A percentile compares a stretch with the other conserved stretches of the same genome.
Evolutionary conservation across 2,329 filamentous ascomycete genomes (phyloP).

Genomic region (Neurospora crassa): DNA sequence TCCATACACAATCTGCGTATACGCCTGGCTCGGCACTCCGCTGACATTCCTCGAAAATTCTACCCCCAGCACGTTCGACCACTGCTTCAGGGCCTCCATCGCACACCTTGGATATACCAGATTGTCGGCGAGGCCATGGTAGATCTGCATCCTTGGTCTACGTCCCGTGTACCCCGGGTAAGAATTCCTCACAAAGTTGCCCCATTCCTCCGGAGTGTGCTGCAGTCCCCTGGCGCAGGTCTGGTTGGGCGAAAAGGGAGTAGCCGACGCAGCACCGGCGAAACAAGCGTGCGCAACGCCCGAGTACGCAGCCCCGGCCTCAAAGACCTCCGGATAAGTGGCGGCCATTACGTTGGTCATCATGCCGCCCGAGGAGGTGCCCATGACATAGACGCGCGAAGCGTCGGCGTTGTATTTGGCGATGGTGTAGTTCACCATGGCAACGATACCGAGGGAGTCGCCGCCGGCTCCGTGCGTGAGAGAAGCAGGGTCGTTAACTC

Average conservation of each 20-base stretch:
- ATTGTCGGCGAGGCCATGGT: conserved; percentile 20
- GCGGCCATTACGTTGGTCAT: conserved; percentile 28
- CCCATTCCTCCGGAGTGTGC: conserved; percentile 19
- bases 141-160: conserved; percentile 22
- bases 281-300: conserved; percentile 21
- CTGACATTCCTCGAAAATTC: conserved; percentile 15
- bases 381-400: conserved; percentile 37
- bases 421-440: conserved; percentile 42
- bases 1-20: conserved; percentile 23
- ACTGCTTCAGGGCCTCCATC: conserved; percentile 23
- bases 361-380: conserved; percentile 29
- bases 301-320: conserved; percentile 22
- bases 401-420: conserved; percentile 36
- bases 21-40: conserved; percentile 19
- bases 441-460: conserved; percentile 39
- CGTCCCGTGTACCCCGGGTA: conserved; percentile 21
- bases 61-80: conserved; percentile 21
- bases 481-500: conserved; percentile 35
- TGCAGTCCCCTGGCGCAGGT: conserved; percentile 20
- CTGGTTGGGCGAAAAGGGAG: conserved; percentile 18
- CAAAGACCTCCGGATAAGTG: conserved; percentile 24
- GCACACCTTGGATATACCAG: conserved; percentile 19
- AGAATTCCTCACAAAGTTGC: conserved; percentile 18
- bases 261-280: conserved; percentile 11
- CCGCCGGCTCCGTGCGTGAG: conserved; percentile 40